Evolutionary conservation across 2,329 filamentous ascomycete genomes (phyloP).

Genomic region (Claviceps maximensis): DNA sequence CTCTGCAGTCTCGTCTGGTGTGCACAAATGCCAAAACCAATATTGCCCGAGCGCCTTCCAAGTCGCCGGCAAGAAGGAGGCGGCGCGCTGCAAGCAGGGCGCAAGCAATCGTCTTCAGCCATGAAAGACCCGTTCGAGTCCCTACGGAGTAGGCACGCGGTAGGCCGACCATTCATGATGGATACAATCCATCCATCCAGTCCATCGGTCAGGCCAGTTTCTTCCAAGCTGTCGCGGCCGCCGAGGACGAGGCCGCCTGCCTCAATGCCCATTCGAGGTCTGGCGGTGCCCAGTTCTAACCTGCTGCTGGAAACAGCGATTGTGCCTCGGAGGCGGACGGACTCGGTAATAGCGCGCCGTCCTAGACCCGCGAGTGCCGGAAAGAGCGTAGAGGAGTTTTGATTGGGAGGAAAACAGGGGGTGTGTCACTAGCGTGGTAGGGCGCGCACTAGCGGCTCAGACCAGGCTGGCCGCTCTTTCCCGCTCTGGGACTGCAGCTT

Average conservation of each 20-base stretch:
- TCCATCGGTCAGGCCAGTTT: too few species aligned
- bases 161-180: background rate
- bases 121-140: background rate
- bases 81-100: constrained; percentile 1
- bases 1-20: background rate
- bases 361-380: constrained; percentile 3
- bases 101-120: background rate
- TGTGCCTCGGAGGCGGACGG: background rate
- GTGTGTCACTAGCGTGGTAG: background rate
- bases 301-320: constrained; percentile 2
- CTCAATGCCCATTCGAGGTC: background rate
- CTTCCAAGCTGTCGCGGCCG: background rate
- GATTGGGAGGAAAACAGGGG: background rate
- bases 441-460: background rate
- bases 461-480: background rate
- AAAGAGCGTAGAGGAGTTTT: constrained; percentile 2
- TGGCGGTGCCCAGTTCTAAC: background rate
- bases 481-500: background rate
- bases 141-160: background rate
- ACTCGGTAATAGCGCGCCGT: constrained; percentile 1
- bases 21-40: background rate
- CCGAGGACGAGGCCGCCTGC: background rate
- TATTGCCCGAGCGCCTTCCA: background rate
- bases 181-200: background rate
- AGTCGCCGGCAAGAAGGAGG: constrained; percentile 1